Evolutionary conservation across 345 rosid genomes (phyloP), one percentile per base, ranked within the genome.

Genomic region (Gossypium thurberi): DNA sequence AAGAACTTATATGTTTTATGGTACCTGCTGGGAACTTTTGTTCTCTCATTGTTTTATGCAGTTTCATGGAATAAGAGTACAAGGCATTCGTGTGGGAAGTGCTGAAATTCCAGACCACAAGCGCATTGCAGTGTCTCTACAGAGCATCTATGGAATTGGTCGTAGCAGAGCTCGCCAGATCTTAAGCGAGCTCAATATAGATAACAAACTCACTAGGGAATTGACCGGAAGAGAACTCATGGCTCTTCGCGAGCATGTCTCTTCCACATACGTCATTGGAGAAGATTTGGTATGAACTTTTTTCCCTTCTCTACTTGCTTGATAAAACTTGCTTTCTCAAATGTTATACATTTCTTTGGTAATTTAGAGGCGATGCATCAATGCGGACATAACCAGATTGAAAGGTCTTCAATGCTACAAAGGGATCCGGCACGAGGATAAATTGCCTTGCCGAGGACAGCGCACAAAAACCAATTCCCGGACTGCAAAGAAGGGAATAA

Each of bases 121-220:
- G 86, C 80, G 80, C 50, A 74, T 89, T 1, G 82, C 78, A 48
- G 78, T 70, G 69, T 78, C 91, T 25, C 90, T 89, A 33, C 91
- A 83, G 57, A 76, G 84, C 71, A 71, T 89, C 52, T 86, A 83
- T 77, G 94, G 94, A 25, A 65, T 89, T 59, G 91, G 94, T 70
- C 86, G 79, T 52, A 33, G 77, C 20, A 83, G 84, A 47, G 82
- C 90, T 60, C 85, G 79, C 56, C 86, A 85, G 62, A 83, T 89
- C 25, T 87, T 89, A 7, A 53, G 78, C 33, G 87, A 84, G 40
- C 81, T 89, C 75, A 78, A 57, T 70, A 79, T 89, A 48, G 87
- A 80, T 6, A 89, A 87, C 81, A 89, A 89, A 78, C 74, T 76
- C 69, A 82, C 94, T 15, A 77, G 77, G 76, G 88, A 83, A 42